Percentiles rank a stretch among this genome's conserved stretches.
phyloP scores from a whole-genome alignment of 345 rosid genomes.

The Dipteronia dyeriana region DNA sequence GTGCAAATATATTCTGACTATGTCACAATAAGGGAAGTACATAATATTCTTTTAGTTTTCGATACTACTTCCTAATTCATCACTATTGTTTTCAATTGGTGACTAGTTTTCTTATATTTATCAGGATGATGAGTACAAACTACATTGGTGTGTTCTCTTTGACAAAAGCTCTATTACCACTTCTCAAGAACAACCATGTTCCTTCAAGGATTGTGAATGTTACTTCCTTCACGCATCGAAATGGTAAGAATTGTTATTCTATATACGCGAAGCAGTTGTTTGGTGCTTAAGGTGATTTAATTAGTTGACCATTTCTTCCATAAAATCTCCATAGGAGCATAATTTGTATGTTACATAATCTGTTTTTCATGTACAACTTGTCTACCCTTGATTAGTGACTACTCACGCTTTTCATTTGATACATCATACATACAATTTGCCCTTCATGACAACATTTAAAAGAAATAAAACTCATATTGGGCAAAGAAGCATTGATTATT shows the following conservation, averaged over 20 bases:
- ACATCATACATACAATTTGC: neutral
- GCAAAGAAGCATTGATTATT: too few relatives aligned
- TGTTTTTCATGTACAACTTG: neutral
- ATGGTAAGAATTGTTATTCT: constrained; percentile 39
- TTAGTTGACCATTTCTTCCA: neutral
- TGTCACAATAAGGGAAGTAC: neutral
- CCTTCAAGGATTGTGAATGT: constrained; percentile 91
- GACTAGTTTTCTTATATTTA: constrained; percentile 7
- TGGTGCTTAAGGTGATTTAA: constrained; percentile 1
- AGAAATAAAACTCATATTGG: too few relatives aligned
- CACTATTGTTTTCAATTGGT: neutral
- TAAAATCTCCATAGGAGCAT: constrained; percentile 3
- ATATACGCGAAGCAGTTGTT: neutral
- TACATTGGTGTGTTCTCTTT: constrained; percentile 74
- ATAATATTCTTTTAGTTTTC: neutral
- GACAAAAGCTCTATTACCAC: constrained; percentile 73
- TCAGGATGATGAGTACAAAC: constrained; percentile 90
- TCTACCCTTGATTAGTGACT: neutral
- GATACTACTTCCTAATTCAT: neutral
- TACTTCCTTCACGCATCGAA: constrained; percentile 86
- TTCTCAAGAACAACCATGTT: constrained; percentile 69
- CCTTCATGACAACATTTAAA: neutral
- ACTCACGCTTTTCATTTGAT: neutral
- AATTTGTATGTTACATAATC: neutral
- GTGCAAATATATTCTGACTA: neutral